These are phyloP conservation scores for Penicillium sp. DNA, from an alignment of 2,329 filamentous ascomycete species.

Conservation along the genomic window DNA sequence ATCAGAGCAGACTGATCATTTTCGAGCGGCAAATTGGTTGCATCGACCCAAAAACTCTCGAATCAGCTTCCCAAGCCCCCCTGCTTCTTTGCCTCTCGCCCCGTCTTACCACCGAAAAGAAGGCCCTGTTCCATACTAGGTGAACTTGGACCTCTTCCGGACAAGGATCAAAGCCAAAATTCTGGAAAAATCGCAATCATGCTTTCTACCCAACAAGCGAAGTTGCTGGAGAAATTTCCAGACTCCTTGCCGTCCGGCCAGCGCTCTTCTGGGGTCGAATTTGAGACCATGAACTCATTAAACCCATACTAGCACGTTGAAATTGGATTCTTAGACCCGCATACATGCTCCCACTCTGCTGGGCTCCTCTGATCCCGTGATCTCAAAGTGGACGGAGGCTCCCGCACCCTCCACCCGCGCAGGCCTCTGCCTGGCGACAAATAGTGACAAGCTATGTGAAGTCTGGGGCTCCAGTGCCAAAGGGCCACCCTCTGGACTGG, in stretches of 20 bases:
- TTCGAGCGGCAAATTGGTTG: constrained; percentile 18
- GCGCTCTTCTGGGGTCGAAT: constrained; percentile 8
- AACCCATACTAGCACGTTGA: constrained; percentile 36
- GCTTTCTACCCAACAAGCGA: constrained; percentile 28
- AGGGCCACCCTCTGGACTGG: constrained; percentile 23
- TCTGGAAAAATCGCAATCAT: constrained; percentile 18
- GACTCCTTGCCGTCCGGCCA: constrained; percentile 4
- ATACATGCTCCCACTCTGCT: constrained; percentile 38
- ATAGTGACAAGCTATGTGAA: constrained; percentile 30
- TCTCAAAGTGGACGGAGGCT: constrained; percentile 36
- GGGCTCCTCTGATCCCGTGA: constrained; percentile 45
- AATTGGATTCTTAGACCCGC: constrained; percentile 44
- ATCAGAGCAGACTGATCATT: constrained; percentile 24
- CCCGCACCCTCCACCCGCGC: constrained; percentile 34
- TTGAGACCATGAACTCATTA: constrained; percentile 7
- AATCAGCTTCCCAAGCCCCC: constrained; percentile 32
- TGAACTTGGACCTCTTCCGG: constrained; percentile 27
- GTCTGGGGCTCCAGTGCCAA: constrained; percentile 30
- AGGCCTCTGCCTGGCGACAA: constrained; percentile 35
- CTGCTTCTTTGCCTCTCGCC: constrained; percentile 27
- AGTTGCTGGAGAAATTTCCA: constrained; percentile 12
- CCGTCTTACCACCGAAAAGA: constrained; percentile 28
- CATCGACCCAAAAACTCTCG: constrained; percentile 23
- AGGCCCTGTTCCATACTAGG: constrained; percentile 21
- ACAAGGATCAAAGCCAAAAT: constrained; percentile 30